Conservation (phyloP, 2,329 filamentous ascomycete species). For the Fusarium sacchari region DNA sequence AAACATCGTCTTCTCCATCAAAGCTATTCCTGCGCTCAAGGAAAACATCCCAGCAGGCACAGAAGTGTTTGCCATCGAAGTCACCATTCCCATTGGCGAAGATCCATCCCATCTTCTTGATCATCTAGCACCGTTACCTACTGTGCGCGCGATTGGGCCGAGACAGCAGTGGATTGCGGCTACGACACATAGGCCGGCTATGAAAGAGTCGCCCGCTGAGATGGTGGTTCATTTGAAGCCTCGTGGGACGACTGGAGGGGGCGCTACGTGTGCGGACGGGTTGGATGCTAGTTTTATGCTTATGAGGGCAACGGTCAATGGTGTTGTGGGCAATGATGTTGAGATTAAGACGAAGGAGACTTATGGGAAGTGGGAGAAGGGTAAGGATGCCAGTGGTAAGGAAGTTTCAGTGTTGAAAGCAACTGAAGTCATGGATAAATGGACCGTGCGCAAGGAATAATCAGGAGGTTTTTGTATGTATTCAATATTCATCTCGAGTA, state of each 20-base stretch:
- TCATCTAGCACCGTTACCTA: rapidly evolving
- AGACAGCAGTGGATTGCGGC: neutral
- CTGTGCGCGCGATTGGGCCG: neutral
- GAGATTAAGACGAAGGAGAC: neutral
- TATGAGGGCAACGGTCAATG: neutral
- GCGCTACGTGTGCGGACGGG: neutral
- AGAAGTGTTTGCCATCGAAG: neutral
- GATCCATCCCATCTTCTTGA: neutral
- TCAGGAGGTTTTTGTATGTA: neutral
- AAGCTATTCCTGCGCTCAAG: rapidly evolving
- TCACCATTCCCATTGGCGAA: neutral
- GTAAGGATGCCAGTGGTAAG: neutral
- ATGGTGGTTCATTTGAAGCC: neutral
- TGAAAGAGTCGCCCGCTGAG: neutral
- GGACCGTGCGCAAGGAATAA: neutral
- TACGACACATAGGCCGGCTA: neutral
- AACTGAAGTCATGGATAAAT: neutral
- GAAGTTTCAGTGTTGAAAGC: neutral
- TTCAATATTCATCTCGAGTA: rapidly evolving
- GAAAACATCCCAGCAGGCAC: neutral
- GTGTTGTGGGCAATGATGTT: neutral
- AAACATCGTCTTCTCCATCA: neutral
- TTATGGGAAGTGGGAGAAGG: neutral
- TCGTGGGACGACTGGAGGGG: neutral
- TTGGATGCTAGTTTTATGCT: neutral